Conservation (phyloP, 1,139 yeast genomes). For the Hansenula sp. region DNA sequence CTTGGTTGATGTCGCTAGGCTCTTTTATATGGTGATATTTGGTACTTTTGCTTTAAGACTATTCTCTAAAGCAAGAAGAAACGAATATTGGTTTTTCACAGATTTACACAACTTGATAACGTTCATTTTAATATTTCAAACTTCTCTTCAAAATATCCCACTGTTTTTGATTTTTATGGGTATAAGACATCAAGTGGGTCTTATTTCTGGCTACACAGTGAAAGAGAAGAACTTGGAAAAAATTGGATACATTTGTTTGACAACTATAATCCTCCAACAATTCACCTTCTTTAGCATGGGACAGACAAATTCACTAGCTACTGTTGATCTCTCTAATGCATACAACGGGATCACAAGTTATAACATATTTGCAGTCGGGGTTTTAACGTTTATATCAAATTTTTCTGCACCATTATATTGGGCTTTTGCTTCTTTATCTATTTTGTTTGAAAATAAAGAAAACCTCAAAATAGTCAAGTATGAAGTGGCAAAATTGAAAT, state of each 20-base stretch:
- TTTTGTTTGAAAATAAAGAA: slow-evolving; percentile 34
- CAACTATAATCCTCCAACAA: slow-evolving; percentile 50
- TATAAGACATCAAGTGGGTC: slow-evolving; percentile 27
- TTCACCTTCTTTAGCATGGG: slow-evolving; percentile 84
- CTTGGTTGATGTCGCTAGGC: slow-evolving; percentile 27
- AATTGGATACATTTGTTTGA: slow-evolving; percentile 11
- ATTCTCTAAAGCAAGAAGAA: slow-evolving; percentile 5
- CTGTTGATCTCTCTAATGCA: slow-evolving; percentile 85
- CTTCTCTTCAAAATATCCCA: slow-evolving; percentile 66
- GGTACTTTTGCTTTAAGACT: slow-evolving; percentile 8
- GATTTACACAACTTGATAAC: slow-evolving; percentile 44
- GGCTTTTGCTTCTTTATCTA: slow-evolving; percentile 52
- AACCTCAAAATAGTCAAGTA: slow-evolving; percentile 28
- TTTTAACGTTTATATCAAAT: slow-evolving; percentile 74
- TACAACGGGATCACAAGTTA: slow-evolving; percentile 80
- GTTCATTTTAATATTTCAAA: slow-evolving; percentile 62
- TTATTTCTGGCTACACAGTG: slow-evolving; percentile 4
- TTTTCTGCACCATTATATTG: slow-evolving; percentile 85
- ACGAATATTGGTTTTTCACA: slow-evolving; percentile 28
- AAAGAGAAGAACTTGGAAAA: slow-evolving; percentile 2
- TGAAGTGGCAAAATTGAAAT: slow-evolving; percentile 33
- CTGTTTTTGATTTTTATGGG: slow-evolving; percentile 50
- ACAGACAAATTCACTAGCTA: slow-evolving; percentile 86
- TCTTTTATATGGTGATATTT: slow-evolving; percentile 18
- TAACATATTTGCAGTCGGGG: slow-evolving; percentile 67